A percentile compares a stretch with the other conserved stretches of the same genome.
These are phyloP conservation scores for Kwoniella heveanensis DNA, from an alignment of 768 basidiomycete species.

Conservation along the genomic window DNA sequence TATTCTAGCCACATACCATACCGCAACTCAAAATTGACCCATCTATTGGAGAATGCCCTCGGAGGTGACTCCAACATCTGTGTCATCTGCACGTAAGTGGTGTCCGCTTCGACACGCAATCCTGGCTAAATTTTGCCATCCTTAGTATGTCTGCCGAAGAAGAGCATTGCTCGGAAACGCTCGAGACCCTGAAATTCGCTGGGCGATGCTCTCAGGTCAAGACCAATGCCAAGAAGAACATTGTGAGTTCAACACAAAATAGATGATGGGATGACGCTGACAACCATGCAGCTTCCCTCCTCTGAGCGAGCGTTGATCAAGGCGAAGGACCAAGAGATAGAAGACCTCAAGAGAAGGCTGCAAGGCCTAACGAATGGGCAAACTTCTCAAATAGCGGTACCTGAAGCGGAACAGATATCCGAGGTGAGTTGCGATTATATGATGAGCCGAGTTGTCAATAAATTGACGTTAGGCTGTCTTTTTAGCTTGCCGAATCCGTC, in stretches of 20 bases:
- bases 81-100: conserved; percentile 55
- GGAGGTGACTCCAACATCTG: conserved; percentile 56
- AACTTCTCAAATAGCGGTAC: neutral
- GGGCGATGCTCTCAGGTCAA: conserved; percentile 55
- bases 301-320: conserved; percentile 53
- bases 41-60: conserved; percentile 55
- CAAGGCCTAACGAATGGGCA: conserved; percentile 22
- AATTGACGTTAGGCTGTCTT: too few relatives aligned
- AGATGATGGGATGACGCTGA: neutral
- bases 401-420: conserved; percentile 12
- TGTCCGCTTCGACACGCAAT: neutral
- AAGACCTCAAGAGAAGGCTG: conserved; percentile 45
- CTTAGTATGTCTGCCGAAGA: conserved; percentile 50
- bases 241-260: conserved; percentile 37
- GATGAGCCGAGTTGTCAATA: too few relatives aligned
- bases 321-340: conserved; percentile 56
- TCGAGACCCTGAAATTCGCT: conserved; percentile 57
- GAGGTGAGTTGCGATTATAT: too few relatives aligned
- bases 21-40: conserved; percentile 56
- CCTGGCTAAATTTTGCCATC: neutral
- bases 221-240: conserved; percentile 55
- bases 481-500: conserved; percentile 48
- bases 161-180: conserved; percentile 53
- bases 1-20: conserved; percentile 55
- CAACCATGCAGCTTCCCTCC: conserved; percentile 36